Evolutionary conservation across 192 early-diverging fungal genomes (phyloP), one percentile per base, ranked within the genome.

Genomic region (Helicostylum pulchrum): DNA sequence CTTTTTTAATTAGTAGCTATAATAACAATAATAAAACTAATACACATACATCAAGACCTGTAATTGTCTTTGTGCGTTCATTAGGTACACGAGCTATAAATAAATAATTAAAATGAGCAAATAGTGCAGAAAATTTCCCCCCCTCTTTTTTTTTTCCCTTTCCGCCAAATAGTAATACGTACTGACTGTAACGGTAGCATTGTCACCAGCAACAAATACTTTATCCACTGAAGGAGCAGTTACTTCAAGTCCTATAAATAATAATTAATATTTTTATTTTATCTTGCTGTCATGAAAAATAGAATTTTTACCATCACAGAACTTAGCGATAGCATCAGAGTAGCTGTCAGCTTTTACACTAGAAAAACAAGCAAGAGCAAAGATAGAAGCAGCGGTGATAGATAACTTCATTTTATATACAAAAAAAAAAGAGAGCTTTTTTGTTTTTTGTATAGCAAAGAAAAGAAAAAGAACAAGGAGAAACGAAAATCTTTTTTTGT

Each of bases 161-260:
- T 10, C 36, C 7, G 7, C 7, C 9, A 9, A 39, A 39, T 39
- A 39, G 6, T 39, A 39, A n/a, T 32, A 69, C 67, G 62, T 53
- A 69, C 67, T 69, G 67, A 63, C 67, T 26, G 67, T 62, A 53
- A 69, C 61, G 15, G 53, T 56, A 48, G 61, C 54, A 10, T 54
- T 20, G 8, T 32, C 36, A 23, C 67, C 67, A 42, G 67, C 67
- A 31, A 36, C 46, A 6, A 62, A 61, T 4, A 69, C 53, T 19
- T 61, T 34, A 34, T 31, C 55, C 0, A 15, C 53, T 12, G 4
- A 7, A 61, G 67, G 67, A 31, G 20, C 61, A 32, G 61, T 61
- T 4, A 69, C 53, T 7, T 20, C 54, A 21, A 69, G 46, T 31
- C 67, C 67, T 69, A 56, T 0, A 45, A 9, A 5, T 2, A 14